Conservation (phyloP, 768 basidiomycete species). For the Trametes cingulata region DNA sequence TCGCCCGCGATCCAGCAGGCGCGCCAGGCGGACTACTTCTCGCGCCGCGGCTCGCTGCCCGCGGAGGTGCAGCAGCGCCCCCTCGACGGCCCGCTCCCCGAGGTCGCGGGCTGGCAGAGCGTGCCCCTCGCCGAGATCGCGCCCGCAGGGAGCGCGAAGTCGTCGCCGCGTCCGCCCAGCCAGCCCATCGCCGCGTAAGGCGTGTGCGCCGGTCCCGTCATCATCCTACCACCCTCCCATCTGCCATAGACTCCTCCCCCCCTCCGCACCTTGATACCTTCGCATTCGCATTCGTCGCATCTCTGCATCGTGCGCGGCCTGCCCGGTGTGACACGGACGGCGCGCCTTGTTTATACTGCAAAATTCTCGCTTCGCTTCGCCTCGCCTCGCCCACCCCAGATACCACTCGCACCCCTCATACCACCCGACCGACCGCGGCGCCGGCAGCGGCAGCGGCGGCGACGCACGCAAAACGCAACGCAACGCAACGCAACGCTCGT, state of each 20-base stretch:
- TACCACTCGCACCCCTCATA: constrained; percentile 21
- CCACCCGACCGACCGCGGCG: constrained; percentile 15
- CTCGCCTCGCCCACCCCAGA: not conserved
- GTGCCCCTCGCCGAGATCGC: constrained; percentile 32
- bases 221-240: not conserved
- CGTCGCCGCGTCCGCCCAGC: constrained; percentile 23
- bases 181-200: constrained; percentile 29
- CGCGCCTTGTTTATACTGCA: constrained; percentile 22
- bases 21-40: constrained; percentile 28
- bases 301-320: constrained; percentile 1
- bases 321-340: constrained; percentile 12
- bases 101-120: constrained; percentile 39
- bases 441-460: constrained; percentile 10
- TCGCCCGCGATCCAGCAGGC: constrained; percentile 18
- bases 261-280: constrained; percentile 4
- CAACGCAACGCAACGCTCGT: constrained; percentile 14
- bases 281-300: not conserved
- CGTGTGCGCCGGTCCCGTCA: not conserved
- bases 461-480: constrained; percentile 11
- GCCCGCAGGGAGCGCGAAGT: constrained; percentile 25
- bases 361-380: constrained; percentile 7
- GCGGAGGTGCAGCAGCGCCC: constrained; percentile 20
- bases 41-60: constrained; percentile 29
- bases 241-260: not conserved
- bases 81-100: constrained; percentile 27